These are phyloP conservation scores for Globisporangium spiculum DNA, from an alignment of 352 stramenopile species.

Conservation along the genomic window DNA sequence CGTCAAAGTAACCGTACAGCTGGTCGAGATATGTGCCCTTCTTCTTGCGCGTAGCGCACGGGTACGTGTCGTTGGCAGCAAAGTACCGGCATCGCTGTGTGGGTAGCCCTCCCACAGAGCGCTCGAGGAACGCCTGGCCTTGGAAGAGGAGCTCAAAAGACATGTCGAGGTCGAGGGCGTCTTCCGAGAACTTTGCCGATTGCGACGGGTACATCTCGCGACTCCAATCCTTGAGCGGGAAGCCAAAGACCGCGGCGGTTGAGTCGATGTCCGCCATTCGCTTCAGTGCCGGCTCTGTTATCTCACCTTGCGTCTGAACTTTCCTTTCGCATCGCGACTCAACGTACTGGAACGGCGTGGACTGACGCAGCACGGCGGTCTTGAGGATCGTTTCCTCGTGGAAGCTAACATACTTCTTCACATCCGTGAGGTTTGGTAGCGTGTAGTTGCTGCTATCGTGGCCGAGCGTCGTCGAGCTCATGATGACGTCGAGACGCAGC, in stretches of 20 bases:
- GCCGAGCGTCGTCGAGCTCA: conserved; percentile 12
- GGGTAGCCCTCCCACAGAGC: conserved; percentile 14
- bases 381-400: conserved; percentile 22
- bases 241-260: conserved; percentile 22
- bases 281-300: not conserved
- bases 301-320: not conserved
- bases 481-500: conserved; percentile 9
- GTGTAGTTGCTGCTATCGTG: conserved; percentile 5
- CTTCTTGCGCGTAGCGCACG: not conserved
- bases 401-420: not conserved
- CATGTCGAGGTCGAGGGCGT: conserved; percentile 13
- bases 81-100: conserved; percentile 15
- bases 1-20: conserved; percentile 25
- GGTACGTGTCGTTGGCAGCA: not conserved
- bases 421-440: not conserved
- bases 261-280: conserved; percentile 23
- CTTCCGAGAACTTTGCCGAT: conserved; percentile 2
- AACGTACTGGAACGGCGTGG: conserved; percentile 12
- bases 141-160: conserved; percentile 30
- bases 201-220: conserved; percentile 22
- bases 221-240: conserved; percentile 27
- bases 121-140: conserved; percentile 26
- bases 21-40: conserved; percentile 5
- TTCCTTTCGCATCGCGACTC: conserved; percentile 2
- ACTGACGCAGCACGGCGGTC: conserved; percentile 14